A percentile compares a stretch with the other conserved stretches of the same genome.
These are phyloP conservation scores for Neocallimastix lanati DNA, from an alignment of 192 early-diverging fungal species.

Conservation along the genomic window DNA sequence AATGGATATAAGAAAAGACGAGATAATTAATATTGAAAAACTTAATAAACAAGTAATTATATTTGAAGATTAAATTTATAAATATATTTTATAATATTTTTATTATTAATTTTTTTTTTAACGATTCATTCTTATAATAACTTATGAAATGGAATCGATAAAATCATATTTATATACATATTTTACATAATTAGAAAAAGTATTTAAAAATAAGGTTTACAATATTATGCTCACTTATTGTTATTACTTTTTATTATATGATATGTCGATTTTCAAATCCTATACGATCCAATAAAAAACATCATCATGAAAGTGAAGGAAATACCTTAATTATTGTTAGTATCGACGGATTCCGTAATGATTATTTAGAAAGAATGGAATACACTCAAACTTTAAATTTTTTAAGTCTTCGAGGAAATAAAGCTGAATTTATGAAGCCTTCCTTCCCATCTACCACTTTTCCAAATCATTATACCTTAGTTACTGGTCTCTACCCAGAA, in stretches of 20 bases:
- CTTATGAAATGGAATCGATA: too few relatives aligned
- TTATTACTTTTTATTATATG: conserved; percentile 6
- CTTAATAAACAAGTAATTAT: too few relatives aligned
- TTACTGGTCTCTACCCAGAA: conserved; percentile 82
- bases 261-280: neutral
- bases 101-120: too few relatives aligned
- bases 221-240: neutral
- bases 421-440: conserved; percentile 42
- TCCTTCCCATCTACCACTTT: conserved; percentile 64
- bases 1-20: too few relatives aligned
- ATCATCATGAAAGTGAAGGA: neutral
- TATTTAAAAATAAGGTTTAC: neutral
- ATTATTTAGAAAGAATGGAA: conserved; percentile 50
- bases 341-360: conserved; percentile 68
- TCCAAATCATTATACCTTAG: conserved; percentile 82
- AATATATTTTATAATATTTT: too few relatives aligned
- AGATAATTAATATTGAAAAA: too few relatives aligned
- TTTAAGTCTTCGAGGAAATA: conserved; percentile 13
- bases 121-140: too few relatives aligned
- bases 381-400: neutral
- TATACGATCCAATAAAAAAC: conserved; percentile 22
- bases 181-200: neutral
- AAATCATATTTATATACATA: too few relatives aligned
- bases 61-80: too few relatives aligned
- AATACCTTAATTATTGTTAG: conserved; percentile 53